Base-by-base conservation (phyloP, 2,329 filamentous ascomycete species). In the Fusarium decemcellulare region DNA sequence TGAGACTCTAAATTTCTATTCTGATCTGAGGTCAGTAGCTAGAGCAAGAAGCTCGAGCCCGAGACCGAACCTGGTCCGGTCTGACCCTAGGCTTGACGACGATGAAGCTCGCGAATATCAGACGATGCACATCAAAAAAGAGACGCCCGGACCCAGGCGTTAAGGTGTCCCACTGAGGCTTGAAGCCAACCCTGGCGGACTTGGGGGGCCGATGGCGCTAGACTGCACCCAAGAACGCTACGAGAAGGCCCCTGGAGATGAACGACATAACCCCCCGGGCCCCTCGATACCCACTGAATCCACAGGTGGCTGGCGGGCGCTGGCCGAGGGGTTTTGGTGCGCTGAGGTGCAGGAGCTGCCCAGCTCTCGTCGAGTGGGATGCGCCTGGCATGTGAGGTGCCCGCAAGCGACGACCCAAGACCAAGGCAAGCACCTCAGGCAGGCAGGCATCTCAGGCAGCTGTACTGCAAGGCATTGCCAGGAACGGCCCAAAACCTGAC, bases 21-120 rank as follows among this genome's bases (percentile, higher is more conserved):
- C 61, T 62, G 68, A 67, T 59, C 46, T 60, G 43, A 68, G 56
- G 42, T 46, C 34, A 59, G 58, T 46, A 61, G 48, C 32, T 48
- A 47, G 47, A 36, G 23, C 48, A 47, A 32, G 36, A 59, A 61
- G 69, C 71, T 71, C 54, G 50, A 69, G 64, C 71, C 67, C 43
- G 62, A 70, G 61, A 48, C 52, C 65, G 62, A 72, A 63, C 61
- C 65, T 44, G 51, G 46, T 63, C 44, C 18, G 47, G 50, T 34
- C 39, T 32, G 29, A 71, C 54, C 67, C 67, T 67, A 40, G 58
- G 51, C 46, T 39, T 46, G 37, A 59, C 59, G 47, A 48, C 18
- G 36, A 42, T 39, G 44, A 36, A 63, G 51, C 58, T 44, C 60
- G 61, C 57, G 37, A 52, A 54, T 57, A 71, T 73, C 71, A 67